Percentiles rank a stretch among this genome's conserved stretches.
These are phyloP conservation scores for Serendipita indica DNA, from an alignment of 768 basidiomycete genomes.

Conservation along the genomic window DNA sequence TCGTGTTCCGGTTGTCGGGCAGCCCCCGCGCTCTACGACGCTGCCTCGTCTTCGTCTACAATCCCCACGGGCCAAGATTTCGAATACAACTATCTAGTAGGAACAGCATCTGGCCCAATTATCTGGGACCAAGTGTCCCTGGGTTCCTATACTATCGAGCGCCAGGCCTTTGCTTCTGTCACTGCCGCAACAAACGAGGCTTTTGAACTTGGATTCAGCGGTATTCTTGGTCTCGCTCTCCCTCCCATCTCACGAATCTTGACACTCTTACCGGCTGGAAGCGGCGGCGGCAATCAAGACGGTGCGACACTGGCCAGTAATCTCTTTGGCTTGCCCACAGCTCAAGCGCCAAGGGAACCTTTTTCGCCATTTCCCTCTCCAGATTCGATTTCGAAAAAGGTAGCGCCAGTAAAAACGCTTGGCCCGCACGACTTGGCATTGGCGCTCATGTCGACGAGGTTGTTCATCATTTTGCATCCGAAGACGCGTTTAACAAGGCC, in stretches of 20 bases:
- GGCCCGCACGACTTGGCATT: conserved; percentile 48
- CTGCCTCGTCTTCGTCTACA: conserved; percentile 23
- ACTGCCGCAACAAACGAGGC: conserved; percentile 39
- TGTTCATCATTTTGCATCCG: not conserved
- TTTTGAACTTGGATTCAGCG: conserved; percentile 40
- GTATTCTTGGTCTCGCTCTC: conserved; percentile 63
- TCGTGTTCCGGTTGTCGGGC: conserved; percentile 35
- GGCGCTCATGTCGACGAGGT: conserved; percentile 41
- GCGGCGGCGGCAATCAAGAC: conserved; percentile 36
- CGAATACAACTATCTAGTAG: conserved; percentile 31
- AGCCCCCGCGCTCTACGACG: conserved; percentile 4
- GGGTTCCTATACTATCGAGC: conserved; percentile 46
- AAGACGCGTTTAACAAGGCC: not conserved
- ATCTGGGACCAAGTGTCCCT: conserved; percentile 52
- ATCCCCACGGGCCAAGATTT: conserved; percentile 25
- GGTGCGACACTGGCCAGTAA: conserved; percentile 58
- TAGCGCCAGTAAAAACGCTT: not conserved
- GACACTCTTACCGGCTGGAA: conserved; percentile 31
- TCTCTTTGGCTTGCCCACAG: conserved; percentile 46
- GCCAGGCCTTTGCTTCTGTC: conserved; percentile 59
- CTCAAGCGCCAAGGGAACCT: conserved; percentile 30
- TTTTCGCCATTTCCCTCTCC: not conserved
- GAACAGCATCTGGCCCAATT: conserved; percentile 40
- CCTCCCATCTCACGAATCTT: conserved; percentile 59
- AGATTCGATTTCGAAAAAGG: not conserved